phyloP scores from a whole-genome alignment of 306 rosid species.

The Clitoria ternatea region DNA sequence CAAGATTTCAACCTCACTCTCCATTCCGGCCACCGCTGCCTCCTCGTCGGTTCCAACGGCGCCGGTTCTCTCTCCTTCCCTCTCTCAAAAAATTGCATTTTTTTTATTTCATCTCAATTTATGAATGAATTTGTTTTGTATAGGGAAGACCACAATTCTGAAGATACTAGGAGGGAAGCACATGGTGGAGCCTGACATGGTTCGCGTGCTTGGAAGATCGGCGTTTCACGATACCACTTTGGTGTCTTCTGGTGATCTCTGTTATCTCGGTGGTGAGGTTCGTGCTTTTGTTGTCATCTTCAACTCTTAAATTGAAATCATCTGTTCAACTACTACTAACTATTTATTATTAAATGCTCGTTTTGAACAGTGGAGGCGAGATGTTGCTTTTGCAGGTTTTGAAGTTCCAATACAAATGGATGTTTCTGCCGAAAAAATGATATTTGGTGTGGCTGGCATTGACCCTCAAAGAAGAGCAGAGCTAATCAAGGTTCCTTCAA shows the following conservation, averaged over 20 bases:
- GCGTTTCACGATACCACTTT: slow-evolving; percentile 87
- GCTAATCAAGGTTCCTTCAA: slow-evolving; percentile 60
- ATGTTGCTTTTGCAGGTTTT: slow-evolving; percentile 93
- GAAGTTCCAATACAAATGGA: slow-evolving; percentile 91
- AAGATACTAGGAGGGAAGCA: slow-evolving; percentile 94
- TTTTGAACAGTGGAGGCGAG: slow-evolving; percentile 70
- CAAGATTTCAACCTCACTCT: slow-evolving; percentile 66
- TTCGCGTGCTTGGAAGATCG: slow-evolving; percentile 85
- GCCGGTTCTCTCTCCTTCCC: slow-evolving; percentile 43
- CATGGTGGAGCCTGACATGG: slow-evolving; percentile 88
- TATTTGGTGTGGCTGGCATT: slow-evolving; percentile 71
- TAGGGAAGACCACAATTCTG: slow-evolving; percentile 76
- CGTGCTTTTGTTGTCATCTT: too few species aligned
- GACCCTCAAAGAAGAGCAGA: slow-evolving; percentile 76
- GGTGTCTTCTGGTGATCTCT: slow-evolving; percentile 71
- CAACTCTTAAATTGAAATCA: too few species aligned
- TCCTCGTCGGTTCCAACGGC: slow-evolving; percentile 95
- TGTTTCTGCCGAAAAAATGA: slow-evolving; percentile 82
- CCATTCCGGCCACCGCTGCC: slow-evolving; percentile 71
- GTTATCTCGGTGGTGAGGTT: slow-evolving; percentile 93
- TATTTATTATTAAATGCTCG: too few species aligned
- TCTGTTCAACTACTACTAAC: too few species aligned
- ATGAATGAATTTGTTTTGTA: not conserved
- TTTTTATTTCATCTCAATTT: not conserved
- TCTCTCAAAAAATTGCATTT: not conserved